Evolutionary conservation across 257 asterid species (phyloP).

Genomic region (Solanum verrucosum): DNA sequence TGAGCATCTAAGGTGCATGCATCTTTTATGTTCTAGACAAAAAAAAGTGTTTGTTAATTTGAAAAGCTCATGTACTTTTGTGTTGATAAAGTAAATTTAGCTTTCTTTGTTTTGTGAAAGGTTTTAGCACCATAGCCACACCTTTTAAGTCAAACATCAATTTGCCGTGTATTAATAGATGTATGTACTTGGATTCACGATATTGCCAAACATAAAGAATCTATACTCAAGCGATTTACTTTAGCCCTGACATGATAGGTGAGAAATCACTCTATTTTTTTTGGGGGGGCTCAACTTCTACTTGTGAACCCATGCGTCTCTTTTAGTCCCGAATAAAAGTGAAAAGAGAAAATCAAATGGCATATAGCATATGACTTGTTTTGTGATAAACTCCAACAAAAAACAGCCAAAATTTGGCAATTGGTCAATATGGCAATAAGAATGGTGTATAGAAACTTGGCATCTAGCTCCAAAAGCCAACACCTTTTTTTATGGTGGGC

Average conservation of each 20-base stretch:
- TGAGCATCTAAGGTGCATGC: not conserved
- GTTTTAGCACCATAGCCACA: not conserved
- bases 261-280: too few relatives aligned
- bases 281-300: not conserved
- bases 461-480: not conserved
- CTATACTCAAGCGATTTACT: not conserved
- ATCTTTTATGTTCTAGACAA: not conserved
- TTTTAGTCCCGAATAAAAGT: not conserved
- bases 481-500: not conserved
- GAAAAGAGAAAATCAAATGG: not conserved
- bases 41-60: not conserved
- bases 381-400: not conserved
- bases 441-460: not conserved
- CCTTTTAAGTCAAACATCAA: not conserved
- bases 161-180: not conserved
- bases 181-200: not conserved
- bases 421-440: not conserved
- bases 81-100: not conserved
- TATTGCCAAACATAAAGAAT: too few relatives aligned
- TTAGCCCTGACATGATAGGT: not conserved
- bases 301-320: not conserved
- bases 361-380: not conserved
- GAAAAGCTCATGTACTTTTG: not conserved
- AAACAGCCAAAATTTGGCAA: not conserved
- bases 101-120: not conserved